phyloP scores from a whole-genome alignment of 208 protist genomes.

The Leishmania major region DNA sequence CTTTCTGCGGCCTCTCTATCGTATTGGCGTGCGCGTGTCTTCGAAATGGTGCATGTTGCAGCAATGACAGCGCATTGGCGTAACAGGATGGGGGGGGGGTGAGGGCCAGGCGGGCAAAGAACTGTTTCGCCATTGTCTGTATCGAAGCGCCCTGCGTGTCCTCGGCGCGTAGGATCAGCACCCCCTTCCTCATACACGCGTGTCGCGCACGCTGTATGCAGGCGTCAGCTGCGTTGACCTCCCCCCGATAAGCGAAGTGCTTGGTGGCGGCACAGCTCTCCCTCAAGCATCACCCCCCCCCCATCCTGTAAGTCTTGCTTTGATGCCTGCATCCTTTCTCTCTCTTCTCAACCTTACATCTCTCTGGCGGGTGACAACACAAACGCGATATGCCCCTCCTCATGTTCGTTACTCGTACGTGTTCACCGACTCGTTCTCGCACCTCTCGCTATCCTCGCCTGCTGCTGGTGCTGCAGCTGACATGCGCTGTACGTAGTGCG shows the following conservation, averaged over 20 bases:
- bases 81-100: not conserved
- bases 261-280: not conserved
- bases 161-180: not conserved
- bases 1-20: not conserved
- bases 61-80: not conserved
- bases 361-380: not conserved
- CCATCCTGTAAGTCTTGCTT: not conserved
- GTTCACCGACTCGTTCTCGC: too few relatives aligned
- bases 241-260: not conserved
- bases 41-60: not conserved
- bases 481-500: not conserved
- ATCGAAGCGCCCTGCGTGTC: not conserved
- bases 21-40: not conserved
- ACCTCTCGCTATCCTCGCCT: not conserved
- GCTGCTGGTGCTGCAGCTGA: not conserved
- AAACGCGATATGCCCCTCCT: too few relatives aligned
- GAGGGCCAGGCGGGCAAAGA: not conserved
- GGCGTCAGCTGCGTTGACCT: not conserved
- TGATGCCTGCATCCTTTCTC: not conserved
- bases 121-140: not conserved
- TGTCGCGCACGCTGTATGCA: not conserved
- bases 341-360: not conserved
- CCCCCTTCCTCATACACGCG: not conserved
- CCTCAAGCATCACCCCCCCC: not conserved
- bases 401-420: not conserved